A percentile compares a stretch with the other conserved stretches of the same genome.
phyloP scores from a whole-genome alignment of 345 rosid species.

The Salix koriyanagi region DNA sequence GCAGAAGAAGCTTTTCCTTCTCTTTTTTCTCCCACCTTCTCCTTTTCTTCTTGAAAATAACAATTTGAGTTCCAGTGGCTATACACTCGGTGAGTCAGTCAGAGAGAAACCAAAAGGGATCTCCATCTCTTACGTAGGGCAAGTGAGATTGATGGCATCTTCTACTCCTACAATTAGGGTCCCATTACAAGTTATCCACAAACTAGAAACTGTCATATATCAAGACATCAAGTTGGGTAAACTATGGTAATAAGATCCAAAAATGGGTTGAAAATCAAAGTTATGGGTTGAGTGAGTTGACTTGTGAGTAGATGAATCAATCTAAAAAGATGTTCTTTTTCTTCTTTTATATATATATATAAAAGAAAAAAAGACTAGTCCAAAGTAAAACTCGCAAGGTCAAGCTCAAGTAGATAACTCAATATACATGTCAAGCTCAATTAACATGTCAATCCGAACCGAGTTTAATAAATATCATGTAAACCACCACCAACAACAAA shows the following conservation, averaged over 20 bases:
- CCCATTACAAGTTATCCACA: not conserved
- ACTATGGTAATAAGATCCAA: not conserved
- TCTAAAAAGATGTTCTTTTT: not conserved
- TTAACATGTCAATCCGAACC: no score
- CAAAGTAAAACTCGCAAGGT: not conserved
- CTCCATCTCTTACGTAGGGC: not conserved
- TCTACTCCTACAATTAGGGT: not conserved
- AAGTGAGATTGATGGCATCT: not conserved
- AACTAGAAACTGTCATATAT: not conserved
- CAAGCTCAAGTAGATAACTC: not conserved
- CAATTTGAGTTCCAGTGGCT: slow-evolving; percentile 9
- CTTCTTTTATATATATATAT: no score
- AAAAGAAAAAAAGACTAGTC: not conserved
- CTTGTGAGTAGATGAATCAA: not conserved
- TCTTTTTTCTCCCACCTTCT: no score
- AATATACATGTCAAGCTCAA: not conserved
- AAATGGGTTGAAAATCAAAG: no score
- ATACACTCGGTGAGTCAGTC: slow-evolving; percentile 6
- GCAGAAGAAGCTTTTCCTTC: not conserved
- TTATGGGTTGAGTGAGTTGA: not conserved
- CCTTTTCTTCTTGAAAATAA: not conserved
- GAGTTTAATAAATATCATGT: not conserved
- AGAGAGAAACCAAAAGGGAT: not conserved
- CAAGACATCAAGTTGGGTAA: not conserved
- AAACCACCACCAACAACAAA: not conserved